Conservation (phyloP, 2,329 filamentous ascomycete genomes). For the Trichophyton verrucosum region DNA sequence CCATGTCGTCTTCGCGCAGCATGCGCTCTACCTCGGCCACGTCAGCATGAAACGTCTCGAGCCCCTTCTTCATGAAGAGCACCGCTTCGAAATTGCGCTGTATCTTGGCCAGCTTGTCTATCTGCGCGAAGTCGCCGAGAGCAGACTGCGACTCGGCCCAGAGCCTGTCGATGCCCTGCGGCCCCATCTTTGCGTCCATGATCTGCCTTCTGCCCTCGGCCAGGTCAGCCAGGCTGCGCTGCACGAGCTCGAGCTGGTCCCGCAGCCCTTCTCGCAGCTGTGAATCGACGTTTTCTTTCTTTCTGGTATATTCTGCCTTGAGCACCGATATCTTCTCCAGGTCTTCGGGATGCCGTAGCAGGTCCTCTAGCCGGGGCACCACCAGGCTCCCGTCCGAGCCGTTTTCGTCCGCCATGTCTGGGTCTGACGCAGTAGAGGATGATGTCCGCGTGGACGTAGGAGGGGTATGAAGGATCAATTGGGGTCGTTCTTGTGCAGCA, state of each 20-base stretch:
- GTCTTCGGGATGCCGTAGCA: constrained; percentile 90
- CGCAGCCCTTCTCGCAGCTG: constrained; percentile 79
- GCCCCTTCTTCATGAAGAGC: constrained; percentile 79
- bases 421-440: background rate
- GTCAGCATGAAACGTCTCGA: constrained; percentile 75
- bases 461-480: background rate
- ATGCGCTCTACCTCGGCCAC: constrained; percentile 64
- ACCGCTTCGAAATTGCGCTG: constrained; percentile 94
- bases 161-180: constrained; percentile 95
- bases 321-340: constrained; percentile 87
- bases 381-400: constrained; percentile 48
- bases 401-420: constrained; percentile 25
- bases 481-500: background rate
- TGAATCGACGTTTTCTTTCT: constrained; percentile 81
- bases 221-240: constrained; percentile 81
- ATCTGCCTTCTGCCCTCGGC: constrained; percentile 85
- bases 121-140: constrained; percentile 94
- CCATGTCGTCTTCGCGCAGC: constrained; percentile 69
- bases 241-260: constrained; percentile 88
- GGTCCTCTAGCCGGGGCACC: constrained; percentile 70
- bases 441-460: too few relatives aligned
- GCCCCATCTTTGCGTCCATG: constrained; percentile 89
- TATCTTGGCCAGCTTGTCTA: constrained; percentile 39
- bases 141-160: constrained; percentile 96
- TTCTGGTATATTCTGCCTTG: constrained; percentile 85